Base-by-base conservation (phyloP, 768 basidiomycete species). In the Leccinum rimulosum region DNA sequence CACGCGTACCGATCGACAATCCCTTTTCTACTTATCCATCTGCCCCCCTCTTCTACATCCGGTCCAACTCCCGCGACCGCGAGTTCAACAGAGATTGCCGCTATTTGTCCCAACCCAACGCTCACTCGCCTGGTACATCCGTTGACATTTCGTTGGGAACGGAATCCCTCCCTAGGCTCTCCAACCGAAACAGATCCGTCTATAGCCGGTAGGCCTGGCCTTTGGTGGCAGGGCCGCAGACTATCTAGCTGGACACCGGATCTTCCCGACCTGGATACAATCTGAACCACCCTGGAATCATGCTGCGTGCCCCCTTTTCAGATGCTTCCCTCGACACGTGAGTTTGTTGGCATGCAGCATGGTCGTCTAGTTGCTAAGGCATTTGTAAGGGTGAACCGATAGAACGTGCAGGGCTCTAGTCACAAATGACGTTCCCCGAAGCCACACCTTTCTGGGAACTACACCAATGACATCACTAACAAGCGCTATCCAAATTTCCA, bases 11-110 rank as follows among this genome's bases (percentile, higher is more conserved):
- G 86, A 11, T 94, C 91, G 1, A 78, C 82, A 0, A 80, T 93
- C 12, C 95, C 95, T 0, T 82, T 95, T 57, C 80, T 93, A 57
- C 80, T 97, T 12, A 69, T 96, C 2, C 86, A 95, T 62, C 73
- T 97, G 3, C 93, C 93, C 2, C 79, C 80, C 27, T 38, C 56
- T 27, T 51, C 54, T 8, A 10, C 40, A 3, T 22, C 59, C n/a
- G 28, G 17, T n/a, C 1, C 43, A 17, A 45, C 38, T 12, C 15
- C 28, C 35, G 3, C 27, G 8, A 45, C 59, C 2, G 3, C 49
- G 9, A 27, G 11, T 25, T 28, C 7, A 54, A 58, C 12, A 25
- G 56, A 55, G 3, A 40, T 63, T 3, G 56, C 61, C 6, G 50
- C 66, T 0, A 56, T 63, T 14, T 70, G 47, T 30, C 70, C 70